Evolutionary conservation across 176 grass and related monocot species (phyloP).

Genomic region (maize (Zea mays)): Zm-B73-REFERENCE-NAM-5.0 NC_050105.1:140007001-140007500

Average conservation of each 20-base stretch:
- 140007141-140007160: too few relatives aligned
- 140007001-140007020: too few relatives aligned
- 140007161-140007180: too few relatives aligned
- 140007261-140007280: constrained; percentile 44
- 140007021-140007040: too few relatives aligned
- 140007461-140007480: constrained; percentile 57
- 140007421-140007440: constrained; percentile 61
- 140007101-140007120: too few relatives aligned
- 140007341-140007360: constrained; percentile 86
- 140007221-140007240: not conserved
- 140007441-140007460: constrained; percentile 72
- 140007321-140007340: constrained; percentile 14
- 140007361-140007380: constrained; percentile 65
- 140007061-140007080: too few relatives aligned
- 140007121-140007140: too few relatives aligned
- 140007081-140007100: too few relatives aligned
- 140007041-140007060: too few relatives aligned
- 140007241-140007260: constrained; percentile 42
- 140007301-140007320: not conserved
- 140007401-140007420: constrained; percentile 59
- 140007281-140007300: constrained; percentile 16
- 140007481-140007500: constrained; percentile 82
- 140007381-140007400: constrained; percentile 56
- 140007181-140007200: too few relatives aligned
- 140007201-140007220: too few relatives aligned